Percentiles rank a stretch among this genome's conserved stretches.
phyloP scores from a whole-genome alignment of 2,329 filamentous ascomycete species.

The Ophiosphaerella herpotricha region DNA sequence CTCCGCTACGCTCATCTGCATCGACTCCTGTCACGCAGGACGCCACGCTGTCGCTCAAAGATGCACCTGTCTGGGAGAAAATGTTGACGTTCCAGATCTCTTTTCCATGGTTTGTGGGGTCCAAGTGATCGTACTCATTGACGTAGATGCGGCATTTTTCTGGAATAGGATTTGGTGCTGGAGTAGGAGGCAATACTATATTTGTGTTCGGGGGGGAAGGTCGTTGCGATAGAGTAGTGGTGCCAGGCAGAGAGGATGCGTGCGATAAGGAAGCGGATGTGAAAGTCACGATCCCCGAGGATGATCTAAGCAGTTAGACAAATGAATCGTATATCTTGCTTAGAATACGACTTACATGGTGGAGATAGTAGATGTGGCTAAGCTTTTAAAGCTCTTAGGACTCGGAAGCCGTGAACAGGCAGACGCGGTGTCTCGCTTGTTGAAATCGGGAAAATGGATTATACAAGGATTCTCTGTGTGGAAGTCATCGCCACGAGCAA shows the following conservation, averaged over 20 bases:
- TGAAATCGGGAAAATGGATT: not conserved
- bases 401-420: not conserved
- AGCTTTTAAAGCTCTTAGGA: not conserved
- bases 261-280: not conserved
- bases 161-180: not conserved
- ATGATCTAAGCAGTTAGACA: not conserved
- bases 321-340: not conserved
- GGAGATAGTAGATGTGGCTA: not conserved
- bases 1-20: not conserved
- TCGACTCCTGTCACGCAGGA: not conserved
- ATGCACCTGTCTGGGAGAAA: not conserved
- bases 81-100: slow-evolving; percentile 3
- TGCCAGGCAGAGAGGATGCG: not conserved
- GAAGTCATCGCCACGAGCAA: not conserved
- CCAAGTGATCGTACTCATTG: not conserved
- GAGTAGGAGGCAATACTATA: not conserved
- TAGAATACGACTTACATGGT: not conserved
- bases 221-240: not conserved
- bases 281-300: not conserved
- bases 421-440: not conserved
- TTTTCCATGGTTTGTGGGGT: not conserved
- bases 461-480: not conserved
- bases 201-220: not conserved
- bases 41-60: not conserved
- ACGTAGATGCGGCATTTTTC: slow-evolving; percentile 4